A percentile compares a stretch with the other conserved stretches of the same genome.
phyloP scores from a whole-genome alignment of 2,329 filamentous ascomycete species.

The Xylariales sp. region DNA sequence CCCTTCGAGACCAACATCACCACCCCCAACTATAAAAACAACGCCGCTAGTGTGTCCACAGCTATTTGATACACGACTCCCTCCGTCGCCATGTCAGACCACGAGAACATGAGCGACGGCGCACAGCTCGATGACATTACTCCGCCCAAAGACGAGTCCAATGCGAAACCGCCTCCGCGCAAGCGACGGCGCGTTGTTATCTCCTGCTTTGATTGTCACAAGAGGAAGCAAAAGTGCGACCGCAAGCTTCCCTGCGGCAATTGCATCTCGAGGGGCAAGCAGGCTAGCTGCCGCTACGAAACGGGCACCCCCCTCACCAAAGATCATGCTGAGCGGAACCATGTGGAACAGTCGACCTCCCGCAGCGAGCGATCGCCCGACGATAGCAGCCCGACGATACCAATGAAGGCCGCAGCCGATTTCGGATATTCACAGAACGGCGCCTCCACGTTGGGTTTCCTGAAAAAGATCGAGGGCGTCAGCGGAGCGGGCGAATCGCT shows the following conservation, averaged over 20 bases:
- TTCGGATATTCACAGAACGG: slow-evolving; percentile 50
- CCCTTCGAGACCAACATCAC: too few species aligned
- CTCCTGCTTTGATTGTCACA: slow-evolving; percentile 61
- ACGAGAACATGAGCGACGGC: slow-evolving; percentile 2
- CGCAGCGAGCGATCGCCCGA: slow-evolving; percentile 12
- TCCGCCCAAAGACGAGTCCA: slow-evolving; percentile 4
- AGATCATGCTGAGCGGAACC: slow-evolving; percentile 31
- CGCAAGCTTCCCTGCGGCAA: slow-evolving; percentile 56
- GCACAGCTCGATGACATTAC: slow-evolving; percentile 3
- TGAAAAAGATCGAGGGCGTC: slow-evolving; percentile 49
- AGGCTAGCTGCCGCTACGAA: slow-evolving; percentile 53
- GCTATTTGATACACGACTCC: too few species aligned
- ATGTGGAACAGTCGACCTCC: slow-evolving; percentile 19
- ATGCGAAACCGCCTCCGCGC: slow-evolving; percentile 36
- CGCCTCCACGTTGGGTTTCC: slow-evolving; percentile 49
- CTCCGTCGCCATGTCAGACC: slow-evolving; percentile 6
- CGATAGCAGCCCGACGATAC: slow-evolving; percentile 27
- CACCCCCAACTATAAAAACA: too few species aligned
- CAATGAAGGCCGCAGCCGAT: slow-evolving; percentile 38
- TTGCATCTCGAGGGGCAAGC: slow-evolving; percentile 53
- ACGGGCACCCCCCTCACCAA: slow-evolving; percentile 41
- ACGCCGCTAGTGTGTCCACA: too few species aligned
- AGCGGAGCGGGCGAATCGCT: slow-evolving; percentile 24
- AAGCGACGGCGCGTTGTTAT: slow-evolving; percentile 59
- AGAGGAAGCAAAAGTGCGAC: slow-evolving; percentile 62